Evolutionary conservation across 2,329 filamentous ascomycete genomes (phyloP).

Genomic region (Acephala macrosclerotiorum): DNA sequence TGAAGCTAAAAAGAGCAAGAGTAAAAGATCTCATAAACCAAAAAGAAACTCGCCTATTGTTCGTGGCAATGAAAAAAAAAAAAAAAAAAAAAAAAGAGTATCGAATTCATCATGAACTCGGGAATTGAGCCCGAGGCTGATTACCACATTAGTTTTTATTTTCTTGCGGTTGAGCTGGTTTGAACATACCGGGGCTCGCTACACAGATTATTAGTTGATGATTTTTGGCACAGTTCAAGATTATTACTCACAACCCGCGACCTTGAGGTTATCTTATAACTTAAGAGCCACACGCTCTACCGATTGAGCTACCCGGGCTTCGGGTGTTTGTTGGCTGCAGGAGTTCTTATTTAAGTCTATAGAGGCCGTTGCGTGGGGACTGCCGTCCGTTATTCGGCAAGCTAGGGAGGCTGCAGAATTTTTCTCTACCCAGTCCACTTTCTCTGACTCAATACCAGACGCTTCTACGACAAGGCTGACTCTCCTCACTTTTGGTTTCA

Average conservation of each 20-base stretch:
- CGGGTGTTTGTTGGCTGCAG: neutral
- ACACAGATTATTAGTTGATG: neutral
- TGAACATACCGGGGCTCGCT: slow-evolving; percentile 27
- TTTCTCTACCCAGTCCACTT: neutral
- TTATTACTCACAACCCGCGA: slow-evolving; percentile 26
- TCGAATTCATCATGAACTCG: slow-evolving; percentile 8
- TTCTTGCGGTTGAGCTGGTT: too few species aligned
- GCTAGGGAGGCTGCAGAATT: neutral
- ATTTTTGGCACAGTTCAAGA: neutral
- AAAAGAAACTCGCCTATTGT: neutral
- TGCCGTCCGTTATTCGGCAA: neutral
- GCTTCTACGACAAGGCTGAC: neutral
- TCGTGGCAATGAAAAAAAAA: neutral
- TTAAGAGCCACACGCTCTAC: slow-evolving; percentile 45
- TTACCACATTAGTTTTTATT: neutral
- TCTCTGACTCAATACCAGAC: slow-evolving; percentile 2
- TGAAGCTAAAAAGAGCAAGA: neutral
- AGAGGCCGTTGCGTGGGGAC: too few species aligned
- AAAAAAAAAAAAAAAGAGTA: neutral
- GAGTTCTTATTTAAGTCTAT: neutral
- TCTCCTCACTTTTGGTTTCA: neutral
- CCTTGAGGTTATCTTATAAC: slow-evolving; percentile 27
- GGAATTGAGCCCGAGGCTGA: slow-evolving; percentile 34
- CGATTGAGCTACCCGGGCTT: slow-evolving; percentile 43
- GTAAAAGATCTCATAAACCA: neutral